These are phyloP conservation scores for Pyrenula aspistea DNA, from an alignment of 495 filamentous ascomycete species.

Conservation along the genomic window DNA sequence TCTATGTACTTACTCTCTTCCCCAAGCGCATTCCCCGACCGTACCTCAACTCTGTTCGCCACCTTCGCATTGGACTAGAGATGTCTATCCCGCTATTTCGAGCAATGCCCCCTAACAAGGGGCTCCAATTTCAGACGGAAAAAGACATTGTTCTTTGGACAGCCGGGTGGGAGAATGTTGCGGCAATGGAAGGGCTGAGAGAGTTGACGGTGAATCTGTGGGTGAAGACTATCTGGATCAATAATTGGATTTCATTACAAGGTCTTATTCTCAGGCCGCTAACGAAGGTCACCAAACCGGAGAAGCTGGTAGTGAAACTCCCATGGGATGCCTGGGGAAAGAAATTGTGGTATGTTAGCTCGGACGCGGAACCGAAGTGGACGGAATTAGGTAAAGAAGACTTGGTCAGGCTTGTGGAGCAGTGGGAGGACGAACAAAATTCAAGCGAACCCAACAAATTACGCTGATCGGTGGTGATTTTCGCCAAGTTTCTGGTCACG, in stretches of 20 bases:
- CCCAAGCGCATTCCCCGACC: background rate
- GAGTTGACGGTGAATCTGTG: background rate
- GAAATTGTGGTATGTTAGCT: background rate
- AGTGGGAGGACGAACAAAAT: too few species aligned
- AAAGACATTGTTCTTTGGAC: background rate
- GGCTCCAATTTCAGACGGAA: background rate
- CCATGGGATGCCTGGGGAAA: background rate
- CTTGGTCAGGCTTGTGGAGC: background rate
- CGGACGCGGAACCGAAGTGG: background rate
- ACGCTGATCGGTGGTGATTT: too few species aligned
- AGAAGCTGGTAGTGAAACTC: background rate
- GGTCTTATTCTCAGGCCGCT: background rate
- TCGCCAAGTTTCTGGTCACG: too few species aligned
- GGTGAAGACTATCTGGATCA: background rate
- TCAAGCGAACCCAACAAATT: too few species aligned
- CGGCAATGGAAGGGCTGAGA: background rate
- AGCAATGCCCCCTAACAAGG: background rate
- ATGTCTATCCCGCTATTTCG: background rate
- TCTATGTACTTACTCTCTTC: background rate
- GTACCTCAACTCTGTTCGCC: background rate
- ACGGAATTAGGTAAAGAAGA: background rate
- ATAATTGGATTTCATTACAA: background rate
- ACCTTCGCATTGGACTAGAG: background rate
- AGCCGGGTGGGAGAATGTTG: background rate
- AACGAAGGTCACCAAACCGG: background rate